Base-by-base conservation (phyloP, 805 yeast species). In the Schwanniomyces polymorphus region DNA sequence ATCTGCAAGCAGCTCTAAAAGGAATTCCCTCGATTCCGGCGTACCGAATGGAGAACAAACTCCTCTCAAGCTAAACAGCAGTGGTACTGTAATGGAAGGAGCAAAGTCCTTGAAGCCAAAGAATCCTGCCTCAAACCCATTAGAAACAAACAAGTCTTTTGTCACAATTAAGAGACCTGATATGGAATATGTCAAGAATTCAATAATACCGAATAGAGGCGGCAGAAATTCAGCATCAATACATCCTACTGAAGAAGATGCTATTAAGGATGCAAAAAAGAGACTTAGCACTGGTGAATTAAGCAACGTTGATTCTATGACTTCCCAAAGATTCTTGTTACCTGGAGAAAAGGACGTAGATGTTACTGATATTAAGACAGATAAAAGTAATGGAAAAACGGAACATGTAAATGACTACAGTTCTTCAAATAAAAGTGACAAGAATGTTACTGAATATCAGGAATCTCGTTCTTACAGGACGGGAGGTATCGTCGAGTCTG, bases 401-500 rank as follows among this genome's bases (percentile, higher is more conserved):
- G 48, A 46, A 12, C 43, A 34, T 27, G 17, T 39, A 34, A 33
- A 40, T 31, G 21, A 21, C 23, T 39, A 45, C 21, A 27, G 40
- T 35, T 16, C 21, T 27, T 14, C 43, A 9, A 39, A 31, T 5
- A 26, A 38, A 2, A 21, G 38, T 12, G 33, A 46, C 21, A 29
- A 12, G 17, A 23, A 27, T 11, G 34, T 39, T 37, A 56, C 58
- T 39, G 74, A 69, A 51, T 56, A 54, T 49, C 67, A 60, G 49
- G 74, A 71, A 50, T 53, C 68, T 16, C 55, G 75, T 34, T 60
- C 69, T 3, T 74, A 74, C 53, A 56, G 77, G 27, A 77, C 84
- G 9, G 84, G 84, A 14, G 85, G 92, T 7, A 84, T 90, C 45
- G 79, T 88, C 45, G 97, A 90, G 67, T 82, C 88, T 35, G 85